phyloP scores from a whole-genome alignment of 1,139 yeast genomes.

The Suhomyces anneliseae region DNA sequence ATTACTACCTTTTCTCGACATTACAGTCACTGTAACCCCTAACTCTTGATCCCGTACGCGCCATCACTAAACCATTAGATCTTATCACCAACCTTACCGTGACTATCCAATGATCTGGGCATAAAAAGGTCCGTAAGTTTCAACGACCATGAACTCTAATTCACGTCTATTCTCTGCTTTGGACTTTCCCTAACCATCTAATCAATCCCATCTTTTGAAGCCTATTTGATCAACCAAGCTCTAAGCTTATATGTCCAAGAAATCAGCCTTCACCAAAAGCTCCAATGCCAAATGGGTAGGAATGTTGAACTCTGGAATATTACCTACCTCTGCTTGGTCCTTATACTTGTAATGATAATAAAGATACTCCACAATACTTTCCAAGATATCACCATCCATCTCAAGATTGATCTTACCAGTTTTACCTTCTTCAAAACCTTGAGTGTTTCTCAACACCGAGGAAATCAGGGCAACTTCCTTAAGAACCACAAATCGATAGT shows the following conservation, averaged over 20 bases:
- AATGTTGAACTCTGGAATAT: constrained; percentile 80
- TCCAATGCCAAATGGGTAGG: constrained; percentile 96
- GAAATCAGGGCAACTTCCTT: constrained; percentile 83
- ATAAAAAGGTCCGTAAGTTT: too few species aligned
- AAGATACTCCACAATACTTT: constrained; percentile 82
- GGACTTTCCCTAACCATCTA: background rate
- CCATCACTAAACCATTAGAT: too few species aligned
- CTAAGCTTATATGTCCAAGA: constrained; percentile 53
- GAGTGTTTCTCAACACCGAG: constrained; percentile 73
- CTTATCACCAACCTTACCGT: background rate
- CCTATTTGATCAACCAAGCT: background rate
- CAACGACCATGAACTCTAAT: too few species aligned
- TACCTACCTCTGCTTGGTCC: constrained; percentile 54
- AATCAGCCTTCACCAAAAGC: constrained; percentile 88
- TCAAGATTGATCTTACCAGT: constrained; percentile 55
- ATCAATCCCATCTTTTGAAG: background rate
- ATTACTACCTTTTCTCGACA: too few species aligned
- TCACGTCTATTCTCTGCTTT: background rate
- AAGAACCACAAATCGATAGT: constrained; percentile 60
- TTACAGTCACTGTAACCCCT: too few species aligned
- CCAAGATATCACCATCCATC: constrained; percentile 71
- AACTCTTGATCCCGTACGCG: too few species aligned
- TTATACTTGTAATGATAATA: constrained; percentile 73
- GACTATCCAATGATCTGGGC: background rate
- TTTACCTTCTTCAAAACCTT: constrained; percentile 57